Evolutionary conservation across 495 filamentous ascomycete genomes (phyloP).

Genomic region (Cercophora newfieldiana): DNA sequence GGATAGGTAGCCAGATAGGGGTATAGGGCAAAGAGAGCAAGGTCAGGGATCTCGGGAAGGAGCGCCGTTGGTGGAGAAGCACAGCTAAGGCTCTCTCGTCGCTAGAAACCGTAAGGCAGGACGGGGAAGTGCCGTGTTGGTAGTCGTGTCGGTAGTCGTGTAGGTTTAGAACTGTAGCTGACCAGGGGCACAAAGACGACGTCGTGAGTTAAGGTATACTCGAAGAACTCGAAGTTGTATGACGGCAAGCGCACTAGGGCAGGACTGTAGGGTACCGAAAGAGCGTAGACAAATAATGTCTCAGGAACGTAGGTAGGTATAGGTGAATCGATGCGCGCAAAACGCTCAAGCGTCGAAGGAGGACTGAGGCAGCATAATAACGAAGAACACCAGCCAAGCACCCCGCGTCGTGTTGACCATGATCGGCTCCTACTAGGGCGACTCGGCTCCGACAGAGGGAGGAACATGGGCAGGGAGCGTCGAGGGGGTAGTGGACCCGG

Average conservation of each 20-base stretch:
- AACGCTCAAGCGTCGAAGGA: background rate
- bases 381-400: background rate
- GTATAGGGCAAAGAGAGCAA: background rate
- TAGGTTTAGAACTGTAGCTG: background rate
- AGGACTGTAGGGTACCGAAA: background rate
- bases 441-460: background rate
- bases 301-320: too few species aligned
- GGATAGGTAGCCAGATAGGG: background rate
- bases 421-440: background rate
- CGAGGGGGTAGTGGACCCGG: background rate
- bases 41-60: background rate
- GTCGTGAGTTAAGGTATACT: background rate
- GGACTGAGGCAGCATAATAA: background rate
- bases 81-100: too few species aligned
- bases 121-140: too few species aligned
- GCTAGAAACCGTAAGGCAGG: too few species aligned
- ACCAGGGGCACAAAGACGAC: background rate
- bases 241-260: background rate
- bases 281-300: too few species aligned
- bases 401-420: background rate
- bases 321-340: background rate
- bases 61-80: background rate
- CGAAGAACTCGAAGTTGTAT: background rate
- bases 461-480: background rate
- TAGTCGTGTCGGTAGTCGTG: background rate